Base-by-base conservation (phyloP, 1,139 yeast species). In the Suhomyces bolitotheri region DNA sequence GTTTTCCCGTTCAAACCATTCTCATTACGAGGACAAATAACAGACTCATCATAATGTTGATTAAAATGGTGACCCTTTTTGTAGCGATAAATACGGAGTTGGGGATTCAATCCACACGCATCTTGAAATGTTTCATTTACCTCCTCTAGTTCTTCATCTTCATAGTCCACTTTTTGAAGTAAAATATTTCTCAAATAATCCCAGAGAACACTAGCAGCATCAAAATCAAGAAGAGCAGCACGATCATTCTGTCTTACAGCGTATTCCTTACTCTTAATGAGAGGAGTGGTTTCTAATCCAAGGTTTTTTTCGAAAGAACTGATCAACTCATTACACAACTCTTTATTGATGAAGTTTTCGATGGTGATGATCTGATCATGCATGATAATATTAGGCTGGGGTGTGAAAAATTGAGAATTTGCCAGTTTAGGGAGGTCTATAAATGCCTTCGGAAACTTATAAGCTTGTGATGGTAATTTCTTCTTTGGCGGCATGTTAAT, bases 201-300 rank as follows among this genome's bases (percentile, higher is more conserved):
- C 81, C 82, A 78, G 13, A 80, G 51, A 4, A 51, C 49, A 4
- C 52, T 47, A 1, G 82, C 66, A 0, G 78, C 60, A 0, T 43
- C 44, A 23, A 44, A 44, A 47, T 78, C 80, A 4, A 58, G 59
- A 6, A 73, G 44, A 2, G 70, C 54, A 5, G 66, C 60, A 16
- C 87, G 54, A 46, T 79, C 86, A 46, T 80, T 80, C 25, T 70
- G 71, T 23, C 87, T 58, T 0, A 78, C 76, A 2, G 86, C 86
- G 46, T 78, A 80, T 13, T 68, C 74, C 44, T 64, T 74, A 27
- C 73, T 66, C 40, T 75, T 76, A 15, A 66, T 54, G 29, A 71
- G 44, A 0, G 78, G 78, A 0, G 82, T 76, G 0, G 79, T 73
- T 40, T 70, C 78, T 25, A 78, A 47, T 3, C 50, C 45, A 22